Evolutionary conservation across 148 eudicot species (phyloP).

Genomic region (Nepenthes gracilis): DNA sequence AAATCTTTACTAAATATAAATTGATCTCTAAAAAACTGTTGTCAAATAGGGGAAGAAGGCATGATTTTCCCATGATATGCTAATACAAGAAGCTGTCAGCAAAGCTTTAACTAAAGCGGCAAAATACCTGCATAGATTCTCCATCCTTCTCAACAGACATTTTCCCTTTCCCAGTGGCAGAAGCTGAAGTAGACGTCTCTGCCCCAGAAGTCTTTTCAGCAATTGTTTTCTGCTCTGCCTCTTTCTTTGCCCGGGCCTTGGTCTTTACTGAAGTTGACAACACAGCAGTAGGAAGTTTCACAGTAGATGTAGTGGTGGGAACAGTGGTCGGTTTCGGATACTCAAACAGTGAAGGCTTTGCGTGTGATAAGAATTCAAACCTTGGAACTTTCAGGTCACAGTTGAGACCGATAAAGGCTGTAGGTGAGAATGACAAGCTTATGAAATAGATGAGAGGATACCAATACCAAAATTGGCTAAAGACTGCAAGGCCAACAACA

Average conservation of each 20-base stretch:
- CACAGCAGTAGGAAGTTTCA: constrained; percentile 86
- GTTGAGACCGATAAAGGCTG: constrained; percentile 92
- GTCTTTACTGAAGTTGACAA: constrained; percentile 76
- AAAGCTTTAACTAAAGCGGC: not conserved
- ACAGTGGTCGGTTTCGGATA: constrained; percentile 88
- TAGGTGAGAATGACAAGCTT: constrained; percentile 89
- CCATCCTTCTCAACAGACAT: constrained; percentile 55
- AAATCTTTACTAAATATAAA: no score
- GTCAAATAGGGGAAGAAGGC: no score
- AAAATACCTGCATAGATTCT: constrained; percentile 71
- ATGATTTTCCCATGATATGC: no score
- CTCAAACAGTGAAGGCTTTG: constrained; percentile 94
- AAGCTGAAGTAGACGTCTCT: constrained; percentile 30
- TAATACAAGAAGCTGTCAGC: no score
- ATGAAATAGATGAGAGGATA: constrained; percentile 95
- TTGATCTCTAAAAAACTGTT: no score
- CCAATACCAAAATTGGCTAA: constrained; percentile 99
- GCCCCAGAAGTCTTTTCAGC: constrained; percentile 43
- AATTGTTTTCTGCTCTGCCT: constrained; percentile 66
- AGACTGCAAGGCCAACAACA: constrained; percentile 89
- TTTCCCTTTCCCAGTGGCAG: constrained; percentile 59
- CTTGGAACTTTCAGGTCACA: constrained; percentile 85
- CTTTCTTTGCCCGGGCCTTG: constrained; percentile 88
- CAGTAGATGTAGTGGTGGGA: constrained; percentile 66
- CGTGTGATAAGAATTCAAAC: constrained; percentile 79